Base-by-base conservation (phyloP, 176 grass and related monocot genomes). In the Aegilops umbellulata region DNA sequence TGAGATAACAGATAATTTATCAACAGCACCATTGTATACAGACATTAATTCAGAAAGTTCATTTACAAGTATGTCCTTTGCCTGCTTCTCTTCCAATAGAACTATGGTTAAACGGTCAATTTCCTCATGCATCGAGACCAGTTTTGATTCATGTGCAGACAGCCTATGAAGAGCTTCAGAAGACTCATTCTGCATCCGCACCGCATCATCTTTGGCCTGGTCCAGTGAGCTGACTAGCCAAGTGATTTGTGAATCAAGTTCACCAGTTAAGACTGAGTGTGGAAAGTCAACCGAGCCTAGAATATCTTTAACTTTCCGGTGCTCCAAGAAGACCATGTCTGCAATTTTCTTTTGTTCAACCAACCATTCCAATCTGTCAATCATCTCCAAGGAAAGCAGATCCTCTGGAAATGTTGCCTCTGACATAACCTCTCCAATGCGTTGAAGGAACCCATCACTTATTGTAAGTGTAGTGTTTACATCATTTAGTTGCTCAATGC, bases 11-110 rank as follows among this genome's bases (percentile, higher is more conserved):
- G 92, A 92, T 61, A 95, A 69, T 16, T 92, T 84, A 86, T 90
- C 51, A 88, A 34, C 77, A 70, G 76, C 51, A 36, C 67, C 80
- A 74, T 90, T 75, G 80, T 94, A 86, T 29, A 88, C 39, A 80
- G 86, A 92, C 60, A 77, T 87, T 68, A 98, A 82, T 82, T 98
- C 90, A 75, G 88, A 86, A 89, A 83, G 83, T 78, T 98, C 93
- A 80, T 94, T 94, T 83, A 77, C 65, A 76, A 98, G 80, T 79
- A 86, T 87, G 60, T 95, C 93, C 68, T 86, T 95, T 76, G 89
- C 94, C 24, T 85, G 84, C 70, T 98, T 98, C 77, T 95, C 96
- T 91, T 95, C 94, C 14, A 93, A 77, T 23, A 98, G 78, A 88
- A 79, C 85, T 36, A 86, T 81, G 29, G 86, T 88, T 57, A 98